Base-by-base conservation (phyloP, 192 early-diverging fungal species). In the Entophlyctis helioformis region DNA sequence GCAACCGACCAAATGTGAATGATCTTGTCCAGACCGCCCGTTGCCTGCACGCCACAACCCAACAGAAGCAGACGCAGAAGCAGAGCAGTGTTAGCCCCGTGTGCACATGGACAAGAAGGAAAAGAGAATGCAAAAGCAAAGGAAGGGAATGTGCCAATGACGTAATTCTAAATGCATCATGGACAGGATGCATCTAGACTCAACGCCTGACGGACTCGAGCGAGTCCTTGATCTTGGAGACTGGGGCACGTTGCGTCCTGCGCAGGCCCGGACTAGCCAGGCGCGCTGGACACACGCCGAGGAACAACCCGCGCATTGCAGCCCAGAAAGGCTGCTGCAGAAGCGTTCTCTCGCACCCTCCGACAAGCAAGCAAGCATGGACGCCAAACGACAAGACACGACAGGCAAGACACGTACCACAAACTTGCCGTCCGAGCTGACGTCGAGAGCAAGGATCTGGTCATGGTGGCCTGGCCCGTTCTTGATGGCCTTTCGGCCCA, bases 1-100 rank as follows among this genome's bases (percentile, higher is more conserved):
- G 54, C 59, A 20, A 84, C 74, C 1, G 85, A 85, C 96, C 93
- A 99, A 5, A 97, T 74, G 57, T 90, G 81, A 36, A 99, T 88
- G 12, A 70, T 71, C 46, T 89, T 86, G 55, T 99, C 96, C 26
- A 69, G 67, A 13, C 96, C 93, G 42, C 89, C 92, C 13, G 82
- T 85, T 0, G 87, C 87, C 76, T 82, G 34, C 34, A 37, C n/a
- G n/a, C n/a, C n/a, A n/a, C n/a, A n/a, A n/a, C n/a, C n/a, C n/a
- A n/a, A n/a, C n/a, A n/a, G n/a, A n/a, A n/a, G n/a, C n/a, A n/a
- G n/a, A n/a, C n/a, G n/a, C n/a, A n/a, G n/a, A n/a, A n/a, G n/a
- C n/a, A n/a, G n/a, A n/a, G n/a, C n/a, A n/a, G n/a, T n/a, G n/a
- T n/a, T n/a, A n/a, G n/a, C n/a, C n/a, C n/a, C n/a, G n/a, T n/a